These are phyloP conservation scores for Ajuga chamaepitys DNA, from an alignment of 257 asterid genomes.

Conservation along the genomic window DNA sequence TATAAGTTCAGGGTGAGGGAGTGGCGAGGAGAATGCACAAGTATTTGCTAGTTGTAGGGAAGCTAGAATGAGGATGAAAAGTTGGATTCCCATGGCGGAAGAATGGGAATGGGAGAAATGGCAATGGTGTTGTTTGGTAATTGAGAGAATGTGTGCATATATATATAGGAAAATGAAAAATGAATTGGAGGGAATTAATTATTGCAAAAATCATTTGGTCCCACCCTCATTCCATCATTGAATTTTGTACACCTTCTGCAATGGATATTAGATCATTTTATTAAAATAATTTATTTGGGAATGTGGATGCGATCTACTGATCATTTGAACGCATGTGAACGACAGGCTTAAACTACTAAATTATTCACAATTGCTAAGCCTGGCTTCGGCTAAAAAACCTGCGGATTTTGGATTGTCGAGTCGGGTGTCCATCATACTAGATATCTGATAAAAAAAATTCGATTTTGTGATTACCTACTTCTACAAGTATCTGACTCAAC, in stretches of 20 bases:
- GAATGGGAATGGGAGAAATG: not conserved
- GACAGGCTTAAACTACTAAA: too few relatives aligned
- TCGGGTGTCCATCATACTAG: too few relatives aligned
- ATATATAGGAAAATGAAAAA: slow-evolving; percentile 1
- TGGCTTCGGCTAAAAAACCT: too few relatives aligned
- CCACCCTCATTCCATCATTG: slow-evolving; percentile 24
- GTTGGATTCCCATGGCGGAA: slow-evolving; percentile 28
- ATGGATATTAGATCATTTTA: not conserved
- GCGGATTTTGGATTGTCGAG: too few relatives aligned
- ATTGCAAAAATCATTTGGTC: slow-evolving; percentile 24
- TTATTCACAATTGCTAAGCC: too few relatives aligned
- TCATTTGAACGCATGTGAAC: too few relatives aligned
- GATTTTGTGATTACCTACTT: too few relatives aligned
- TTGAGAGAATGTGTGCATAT: slow-evolving; percentile 19
- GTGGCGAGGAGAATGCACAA: slow-evolving; percentile 40
- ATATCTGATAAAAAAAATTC: too few relatives aligned
- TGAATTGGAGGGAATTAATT: slow-evolving; percentile 11
- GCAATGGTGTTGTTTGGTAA: not conserved
- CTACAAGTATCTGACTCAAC: too few relatives aligned
- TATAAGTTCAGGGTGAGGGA: slow-evolving; percentile 62
- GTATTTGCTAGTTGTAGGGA: slow-evolving; percentile 22
- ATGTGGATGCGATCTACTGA: too few relatives aligned
- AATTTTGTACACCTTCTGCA: not conserved
- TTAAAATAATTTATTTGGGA: not conserved
- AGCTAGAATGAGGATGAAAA: slow-evolving; percentile 25